Evolutionary conservation across 371 early-diverging fungal genomes (phyloP), one percentile per base, ranked within the genome.

Genomic region (Umbelopsis sp.): DNA sequence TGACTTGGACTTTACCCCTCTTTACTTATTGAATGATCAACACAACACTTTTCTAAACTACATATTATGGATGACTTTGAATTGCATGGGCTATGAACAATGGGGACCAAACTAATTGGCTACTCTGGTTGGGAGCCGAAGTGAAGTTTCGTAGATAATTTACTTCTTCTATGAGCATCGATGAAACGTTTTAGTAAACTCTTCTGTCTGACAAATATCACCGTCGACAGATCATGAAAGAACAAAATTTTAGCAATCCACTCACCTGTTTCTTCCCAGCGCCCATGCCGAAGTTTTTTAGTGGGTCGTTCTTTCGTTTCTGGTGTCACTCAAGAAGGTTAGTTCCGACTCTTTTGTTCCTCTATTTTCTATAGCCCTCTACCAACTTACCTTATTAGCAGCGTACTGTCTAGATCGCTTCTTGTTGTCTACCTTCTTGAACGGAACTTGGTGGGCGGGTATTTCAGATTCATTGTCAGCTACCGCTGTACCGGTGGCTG

Each of bases 251-350:
- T n/a, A 3, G 0, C 48, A 18, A 2, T 45, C 4, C 14, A 57
- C 35, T 57, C 14, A 57, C 57, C 57, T 57, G 57, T 35, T 57
- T 57, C 35, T 57, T 57, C 7, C 57, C 57, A 57, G 57, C 22
- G 4, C 35, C 57, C 57, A 57, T 57, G 12, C 71, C 67, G 63
- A 86, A 80, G 10, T 78, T 72, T 67, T 86, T 87, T 45, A 87
- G 76, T 50, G 88, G 88, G 67, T 87, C 84, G 44, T 66, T 63
- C 74, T 85, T 87, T 18, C 84, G 82, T 77, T 86, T 87, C 86
- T 83, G 37, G 32, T 18, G 46, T 35, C 18, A 41, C 65, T 18
- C 32, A 51, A 14, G 48, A 8, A 41, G 50, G 51, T 62, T 48
- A 11, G 18, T 41, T 20, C 12, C 7, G 41, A 7, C 12, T 41